Conservation (phyloP, 2,329 filamentous ascomycete species). For the Harringtonia lauricola region DNA sequence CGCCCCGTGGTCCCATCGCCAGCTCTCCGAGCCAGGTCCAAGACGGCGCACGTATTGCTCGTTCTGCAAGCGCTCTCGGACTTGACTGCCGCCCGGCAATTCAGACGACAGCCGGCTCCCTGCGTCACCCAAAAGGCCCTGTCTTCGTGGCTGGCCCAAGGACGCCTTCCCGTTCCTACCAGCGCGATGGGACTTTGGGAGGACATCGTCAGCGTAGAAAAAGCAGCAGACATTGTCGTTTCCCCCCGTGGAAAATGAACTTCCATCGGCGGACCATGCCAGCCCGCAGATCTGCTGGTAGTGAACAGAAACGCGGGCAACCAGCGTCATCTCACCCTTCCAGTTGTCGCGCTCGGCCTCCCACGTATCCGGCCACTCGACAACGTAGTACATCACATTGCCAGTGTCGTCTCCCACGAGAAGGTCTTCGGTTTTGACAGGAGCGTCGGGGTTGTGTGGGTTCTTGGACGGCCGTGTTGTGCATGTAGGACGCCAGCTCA, state of each 20-base stretch:
- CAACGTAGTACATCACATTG: slow-evolving; percentile 73
- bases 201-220: slow-evolving; percentile 57
- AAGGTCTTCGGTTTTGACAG: slow-evolving; percentile 67
- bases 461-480: slow-evolving; percentile 41
- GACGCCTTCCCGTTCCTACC: background rate
- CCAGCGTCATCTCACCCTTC: slow-evolving; percentile 66
- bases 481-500: slow-evolving; percentile 65
- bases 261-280: slow-evolving; percentile 71
- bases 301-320: slow-evolving; percentile 69
- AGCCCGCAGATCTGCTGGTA: slow-evolving; percentile 86
- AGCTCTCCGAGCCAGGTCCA: slow-evolving; percentile 46
- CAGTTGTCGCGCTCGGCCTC: slow-evolving; percentile 56
- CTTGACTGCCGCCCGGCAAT: slow-evolving; percentile 1
- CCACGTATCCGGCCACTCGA: slow-evolving; percentile 69
- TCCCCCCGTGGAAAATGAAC: slow-evolving; percentile 72
- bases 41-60: slow-evolving; percentile 20
- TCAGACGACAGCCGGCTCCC: slow-evolving; percentile 2
- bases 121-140: background rate
- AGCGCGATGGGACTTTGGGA: slow-evolving; percentile 15
- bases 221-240: slow-evolving; percentile 88
- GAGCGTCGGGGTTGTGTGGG: slow-evolving; percentile 30
- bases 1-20: slow-evolving; percentile 69
- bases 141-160: background rate
- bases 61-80: slow-evolving; percentile 3
- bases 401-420: slow-evolving; percentile 78